Base-by-base conservation (phyloP, 805 yeast genomes). In the Metschnikowia orientalis region DNA sequence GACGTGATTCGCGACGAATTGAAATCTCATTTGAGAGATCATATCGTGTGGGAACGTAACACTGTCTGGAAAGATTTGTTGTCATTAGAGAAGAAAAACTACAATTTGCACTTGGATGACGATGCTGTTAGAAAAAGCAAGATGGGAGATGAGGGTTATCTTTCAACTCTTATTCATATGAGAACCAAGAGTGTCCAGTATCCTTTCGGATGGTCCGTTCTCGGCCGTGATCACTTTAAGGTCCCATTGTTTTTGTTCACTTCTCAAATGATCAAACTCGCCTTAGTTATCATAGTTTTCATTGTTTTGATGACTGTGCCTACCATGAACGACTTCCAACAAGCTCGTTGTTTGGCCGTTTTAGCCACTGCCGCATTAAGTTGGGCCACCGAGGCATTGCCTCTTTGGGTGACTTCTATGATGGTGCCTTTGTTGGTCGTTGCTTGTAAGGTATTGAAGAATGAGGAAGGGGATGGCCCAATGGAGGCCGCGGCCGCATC, bases 1-100 rank as follows among this genome's bases (percentile, higher is more conserved):
- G 69, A 67, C 6, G 37, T 53, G 11, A 67, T 75, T 24, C 64
- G 61, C 28, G 57, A 59, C 23, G 77, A 72, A 32, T 57, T 74
- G 35, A 64, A 68, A 43, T 61, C 74, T 3, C 72, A 72, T 42
- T 61, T 90, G 43, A 71, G 97, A 43, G 98, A 90, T 50, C 95
- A 90, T 56, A 84, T 90, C 21, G 95, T 89, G 12, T 90, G 96
- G 94, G 97, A 90, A 61, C 74, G 98, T 57, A 88, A 88, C 56
- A 90, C 97, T 0, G 97, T 90, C 18, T 90, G 98, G 98, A 80
- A 92, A 54, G 97, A 90, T 57, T 80, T 90, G 81, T 81, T 90
- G 54, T 90, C 92, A 14, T 60, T 89, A 48, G 47, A 44, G 45
- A 37, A 53, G 45, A 45, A 38, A 8, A 27, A 46, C 24, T 38